phyloP scores from a whole-genome alignment of 208 protist genomes.

The Herpetomonas tarakana region DNA sequence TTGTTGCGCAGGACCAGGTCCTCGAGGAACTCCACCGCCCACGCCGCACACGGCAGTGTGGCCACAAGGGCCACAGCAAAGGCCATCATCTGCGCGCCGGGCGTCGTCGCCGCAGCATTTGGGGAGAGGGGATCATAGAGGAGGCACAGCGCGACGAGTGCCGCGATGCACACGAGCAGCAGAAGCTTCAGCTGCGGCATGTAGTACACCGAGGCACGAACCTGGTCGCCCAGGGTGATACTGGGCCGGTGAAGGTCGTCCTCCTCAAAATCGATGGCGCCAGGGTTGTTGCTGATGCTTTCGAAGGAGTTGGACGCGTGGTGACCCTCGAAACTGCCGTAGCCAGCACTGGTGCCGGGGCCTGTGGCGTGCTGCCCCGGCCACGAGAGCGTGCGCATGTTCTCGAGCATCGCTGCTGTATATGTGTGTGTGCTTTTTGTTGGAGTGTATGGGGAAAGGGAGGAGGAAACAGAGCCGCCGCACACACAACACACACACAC shows the following conservation, averaged over 20 bases:
- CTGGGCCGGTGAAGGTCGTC: conserved; percentile 28
- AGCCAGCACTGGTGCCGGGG: background rate
- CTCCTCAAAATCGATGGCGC: conserved; percentile 27
- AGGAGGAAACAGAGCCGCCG: too few relatives aligned
- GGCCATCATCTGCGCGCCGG: background rate
- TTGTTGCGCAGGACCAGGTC: conserved; percentile 52
- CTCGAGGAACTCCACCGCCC: conserved; percentile 47
- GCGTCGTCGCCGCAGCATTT: background rate
- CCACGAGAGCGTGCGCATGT: background rate
- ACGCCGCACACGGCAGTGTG: conserved; percentile 23
- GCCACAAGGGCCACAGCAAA: conserved; percentile 30
- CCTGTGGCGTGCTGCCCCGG: background rate
- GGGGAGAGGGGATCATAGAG: background rate
- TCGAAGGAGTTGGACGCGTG: background rate
- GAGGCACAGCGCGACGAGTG: conserved; percentile 3
- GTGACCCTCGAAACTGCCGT: conserved; percentile 10
- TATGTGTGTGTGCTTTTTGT: too few relatives aligned
- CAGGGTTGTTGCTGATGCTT: conserved; percentile 21
- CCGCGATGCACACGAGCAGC: conserved; percentile 7
- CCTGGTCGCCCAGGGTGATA: conserved; percentile 12
- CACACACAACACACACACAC: too few relatives aligned
- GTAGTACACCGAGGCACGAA: conserved; percentile 18
- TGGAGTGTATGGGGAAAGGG: too few relatives aligned
- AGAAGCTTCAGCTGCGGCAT: conserved; percentile 26
- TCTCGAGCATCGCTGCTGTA: background rate